These are phyloP conservation scores for Colletotrichum sp. DNA, from an alignment of 2,329 filamentous ascomycete genomes.

Conservation along the genomic window DNA sequence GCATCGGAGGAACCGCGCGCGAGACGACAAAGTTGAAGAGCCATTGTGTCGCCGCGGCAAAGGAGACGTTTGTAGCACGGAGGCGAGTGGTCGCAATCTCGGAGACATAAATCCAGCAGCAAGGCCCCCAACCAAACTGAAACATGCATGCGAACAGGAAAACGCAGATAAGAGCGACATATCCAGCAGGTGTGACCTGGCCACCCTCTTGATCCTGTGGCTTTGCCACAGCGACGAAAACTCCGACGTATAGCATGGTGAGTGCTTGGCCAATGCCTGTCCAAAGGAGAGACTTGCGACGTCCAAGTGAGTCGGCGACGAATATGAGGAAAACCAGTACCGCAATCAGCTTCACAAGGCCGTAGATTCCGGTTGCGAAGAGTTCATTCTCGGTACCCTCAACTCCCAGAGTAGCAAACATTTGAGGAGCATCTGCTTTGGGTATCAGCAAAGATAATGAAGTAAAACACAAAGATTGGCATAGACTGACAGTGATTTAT, in stretches of 20 bases:
- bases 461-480: not conserved
- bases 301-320: slow-evolving; percentile 26
- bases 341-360: slow-evolving; percentile 56
- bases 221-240: slow-evolving; percentile 65
- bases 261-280: slow-evolving; percentile 24
- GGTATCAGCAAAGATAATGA: not conserved
- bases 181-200: slow-evolving; percentile 49
- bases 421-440: slow-evolving; percentile 52
- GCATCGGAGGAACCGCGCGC: slow-evolving; percentile 67
- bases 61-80: slow-evolving; percentile 56
- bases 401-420: slow-evolving; percentile 69
- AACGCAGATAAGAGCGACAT: slow-evolving; percentile 69
- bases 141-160: slow-evolving; percentile 60
- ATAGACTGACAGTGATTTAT: slow-evolving; percentile 10
- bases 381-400: slow-evolving; percentile 60
- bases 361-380: slow-evolving; percentile 69
- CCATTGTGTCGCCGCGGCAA: slow-evolving; percentile 68
- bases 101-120: slow-evolving; percentile 48
- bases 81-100: slow-evolving; percentile 57
- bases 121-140: slow-evolving; percentile 45
- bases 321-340: slow-evolving; percentile 23
- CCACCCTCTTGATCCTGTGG: slow-evolving; percentile 43
- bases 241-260: slow-evolving; percentile 44
- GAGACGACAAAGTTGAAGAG: slow-evolving; percentile 71
- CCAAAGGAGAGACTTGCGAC: slow-evolving; percentile 26